Evolutionary conservation across 768 basidiomycete species (phyloP), one percentile per base, ranked within the genome.

Genomic region (Grammothele lineata): DNA sequence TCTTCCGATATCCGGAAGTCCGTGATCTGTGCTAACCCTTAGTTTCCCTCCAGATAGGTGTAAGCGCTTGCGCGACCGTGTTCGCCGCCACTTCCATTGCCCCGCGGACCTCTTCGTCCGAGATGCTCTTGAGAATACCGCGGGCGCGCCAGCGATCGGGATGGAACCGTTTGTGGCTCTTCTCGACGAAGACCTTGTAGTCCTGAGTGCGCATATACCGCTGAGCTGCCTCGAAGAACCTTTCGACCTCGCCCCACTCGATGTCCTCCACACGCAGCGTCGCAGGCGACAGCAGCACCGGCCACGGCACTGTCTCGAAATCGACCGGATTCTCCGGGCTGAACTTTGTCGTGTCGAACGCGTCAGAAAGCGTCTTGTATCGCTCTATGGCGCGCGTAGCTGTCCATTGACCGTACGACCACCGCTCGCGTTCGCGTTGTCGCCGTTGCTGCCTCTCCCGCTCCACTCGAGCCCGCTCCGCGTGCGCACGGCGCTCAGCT

Each of bases 121-220:
- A 56, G 38, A 86, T 73, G 38, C 76, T 76, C 48, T 70, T 69
- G 58, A 86, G 70, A 27, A 90, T 65, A 23, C 77, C 77, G 34
- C 83, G 72, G 24, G 83, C 80, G 35, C 80, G 71, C 89, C 87
- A 92, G 50, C 85, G 69, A 62, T 91, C 88, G 2, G 87, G 85
- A 55, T 90, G 90, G 62, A 89, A 91, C 42, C 87, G 55, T 33
- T 78, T 73, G 56, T 88, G 77, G 55, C 82, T 84, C 57, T 79
- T 80, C 66, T 86, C 78, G 3, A 91, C 72, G 45, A 90, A 74
- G 2, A 61, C 62, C 57, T 75, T 80, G 65, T 78, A 89, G 40
- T 85, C 83, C 60, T 82, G 77, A 15, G 63, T 44, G 19, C 78
- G 72, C 73, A 87, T 74, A 36, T 75, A 71, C 15, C 54, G 50